Evolutionary conservation across 2,329 filamentous ascomycete species (phyloP), one percentile per base, ranked within the genome.

Genomic region (Arachnomyces sp.): DNA sequence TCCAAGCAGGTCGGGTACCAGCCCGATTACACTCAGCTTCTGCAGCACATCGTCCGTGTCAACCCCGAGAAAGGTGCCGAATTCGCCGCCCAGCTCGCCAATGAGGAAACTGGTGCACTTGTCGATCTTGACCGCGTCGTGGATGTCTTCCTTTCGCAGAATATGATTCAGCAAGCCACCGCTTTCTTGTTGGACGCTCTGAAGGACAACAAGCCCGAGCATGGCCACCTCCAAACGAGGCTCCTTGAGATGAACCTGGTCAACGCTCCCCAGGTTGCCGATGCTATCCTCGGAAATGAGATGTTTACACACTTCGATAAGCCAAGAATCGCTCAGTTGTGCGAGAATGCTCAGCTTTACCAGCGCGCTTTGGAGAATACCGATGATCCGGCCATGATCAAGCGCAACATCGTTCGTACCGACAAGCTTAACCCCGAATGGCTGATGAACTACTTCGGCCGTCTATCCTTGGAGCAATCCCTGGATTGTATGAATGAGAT

Each of bases 231-330:
- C 30, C 92, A 98, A 67, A 98, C 93, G 15, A 84, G 92, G 45
- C 75, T 98, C 3, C 72, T 98, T 41, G 93, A 98, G 73, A 96
- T 98, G 89, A 98, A 98, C 65, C 69, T 98, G 47, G 75, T 94
- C 66, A 93, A 95, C 52, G 93, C 92, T 1, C 92, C 92, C 37
- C 92, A 96, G 64, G 93, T 98, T 40, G 92, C 93, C 3, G 93
- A 98, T 63, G 92, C 92, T 28, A 98, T 98, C 52, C 78, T 98
- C 31, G 86, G 90, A 50, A 98, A 98, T 56, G 87, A 96, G 55
- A 95, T 98, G 84, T 96, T 98, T 67, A 88, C 88, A 1, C 80
- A 98, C 68, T 98, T 95, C 57, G 92, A 98, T 68, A 93, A 86
- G 71, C 69, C 80, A 34, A 84, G 88, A 48, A 86, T 98, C 63